Conservation (phyloP, 805 yeast genomes). For the Komagataella mondaviorum region DNA sequence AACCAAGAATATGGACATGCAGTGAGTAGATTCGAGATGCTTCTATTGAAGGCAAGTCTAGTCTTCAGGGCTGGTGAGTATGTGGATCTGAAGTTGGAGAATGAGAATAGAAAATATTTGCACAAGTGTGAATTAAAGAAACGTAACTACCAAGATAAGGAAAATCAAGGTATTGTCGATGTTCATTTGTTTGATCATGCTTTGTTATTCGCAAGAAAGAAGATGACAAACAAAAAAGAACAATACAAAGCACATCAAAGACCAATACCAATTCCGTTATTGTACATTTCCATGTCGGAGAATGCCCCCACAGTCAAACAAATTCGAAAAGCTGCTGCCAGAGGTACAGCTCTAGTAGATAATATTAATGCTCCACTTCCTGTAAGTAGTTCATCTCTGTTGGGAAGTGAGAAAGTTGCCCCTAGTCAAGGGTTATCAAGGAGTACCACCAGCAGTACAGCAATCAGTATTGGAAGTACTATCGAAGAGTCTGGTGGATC, state of each 20-base stretch:
- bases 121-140: constrained; percentile 69
- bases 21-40: constrained; percentile 81
- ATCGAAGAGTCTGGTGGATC: not conserved
- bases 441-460: not conserved
- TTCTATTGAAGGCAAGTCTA: constrained; percentile 74
- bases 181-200: constrained; percentile 84
- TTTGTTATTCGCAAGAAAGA: constrained; percentile 70
- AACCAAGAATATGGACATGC: constrained; percentile 88
- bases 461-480: not conserved
- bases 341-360: constrained; percentile 10
- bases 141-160: constrained; percentile 57
- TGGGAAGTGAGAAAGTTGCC: not conserved
- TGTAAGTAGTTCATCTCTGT: constrained; percentile 9
- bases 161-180: constrained; percentile 66
- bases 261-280: constrained; percentile 70
- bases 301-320: constrained; percentile 55
- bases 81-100: constrained; percentile 73
- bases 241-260: constrained; percentile 84
- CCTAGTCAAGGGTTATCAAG: not conserved
- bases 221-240: constrained; percentile 79
- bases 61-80: constrained; percentile 73
- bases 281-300: constrained; percentile 64
- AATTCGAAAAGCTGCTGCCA: constrained; percentile 25
- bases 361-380: constrained; percentile 16
- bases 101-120: constrained; percentile 67